Percentiles rank a stretch among this genome's conserved stretches.
Conservation (phyloP, 768 basidiomycete species). For the Royoungia palumana region DNA sequence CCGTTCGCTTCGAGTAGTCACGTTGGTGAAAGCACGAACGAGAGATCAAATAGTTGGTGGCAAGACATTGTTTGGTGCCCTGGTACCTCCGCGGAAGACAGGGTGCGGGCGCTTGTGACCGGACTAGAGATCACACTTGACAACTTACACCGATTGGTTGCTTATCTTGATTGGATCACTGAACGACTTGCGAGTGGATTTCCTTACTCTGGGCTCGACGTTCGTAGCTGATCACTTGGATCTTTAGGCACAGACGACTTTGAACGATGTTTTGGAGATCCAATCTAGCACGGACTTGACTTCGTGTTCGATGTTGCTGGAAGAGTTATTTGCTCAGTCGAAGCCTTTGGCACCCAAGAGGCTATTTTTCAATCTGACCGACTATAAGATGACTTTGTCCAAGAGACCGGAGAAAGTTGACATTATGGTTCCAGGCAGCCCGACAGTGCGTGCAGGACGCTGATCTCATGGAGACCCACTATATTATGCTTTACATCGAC, state of each 20-base stretch:
- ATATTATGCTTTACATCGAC: conserved; percentile 6
- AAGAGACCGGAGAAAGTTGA: conserved; percentile 10
- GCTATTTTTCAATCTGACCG: conserved; percentile 6
- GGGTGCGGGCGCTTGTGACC: conserved; percentile 9
- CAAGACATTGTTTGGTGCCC: conserved; percentile 1
- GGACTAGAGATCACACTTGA: conserved; percentile 23
- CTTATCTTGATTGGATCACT: conserved; percentile 30
- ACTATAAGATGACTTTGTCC: neutral
- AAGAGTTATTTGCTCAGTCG: conserved; percentile 21
- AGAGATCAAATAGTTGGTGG: conserved; percentile 6
- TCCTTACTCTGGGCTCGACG: neutral
- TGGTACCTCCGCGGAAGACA: conserved; percentile 4
- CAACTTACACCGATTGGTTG: conserved; percentile 17
- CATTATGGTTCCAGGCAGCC: conserved; percentile 20
- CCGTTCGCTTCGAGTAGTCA: neutral
- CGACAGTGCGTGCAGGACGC: conserved; percentile 17
- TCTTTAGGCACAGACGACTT: conserved; percentile 16
- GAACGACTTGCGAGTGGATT: conserved; percentile 21
- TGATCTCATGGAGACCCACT: conserved; percentile 13
- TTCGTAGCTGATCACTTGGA: conserved; percentile 2
- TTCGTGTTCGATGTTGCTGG: conserved; percentile 16
- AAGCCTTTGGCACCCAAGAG: conserved; percentile 6
- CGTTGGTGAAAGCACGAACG: neutral
- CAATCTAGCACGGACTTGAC: conserved; percentile 10
- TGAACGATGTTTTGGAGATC: conserved; percentile 11